phyloP scores from a whole-genome alignment of 768 basidiomycete genomes.

The Clitopilus passeckerianus region DNA sequence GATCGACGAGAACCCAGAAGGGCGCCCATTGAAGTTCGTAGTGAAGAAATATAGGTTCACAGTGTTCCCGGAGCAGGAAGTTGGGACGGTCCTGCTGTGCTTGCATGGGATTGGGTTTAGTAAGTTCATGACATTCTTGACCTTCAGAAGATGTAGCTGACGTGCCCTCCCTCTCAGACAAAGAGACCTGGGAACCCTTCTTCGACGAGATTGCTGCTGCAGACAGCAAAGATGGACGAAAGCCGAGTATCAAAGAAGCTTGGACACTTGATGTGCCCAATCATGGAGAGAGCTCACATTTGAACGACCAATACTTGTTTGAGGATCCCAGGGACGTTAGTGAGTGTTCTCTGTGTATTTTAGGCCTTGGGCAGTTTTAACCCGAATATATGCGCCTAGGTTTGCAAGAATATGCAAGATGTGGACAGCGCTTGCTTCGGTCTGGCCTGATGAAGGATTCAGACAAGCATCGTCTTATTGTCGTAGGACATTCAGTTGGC shows the following conservation, averaged over 20 bases:
- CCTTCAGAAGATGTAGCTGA: not conserved
- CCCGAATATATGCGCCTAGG: not conserved
- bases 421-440: not conserved
- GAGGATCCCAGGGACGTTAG: constrained; percentile 10
- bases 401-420: not conserved
- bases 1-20: not conserved
- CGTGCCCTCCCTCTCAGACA: not conserved
- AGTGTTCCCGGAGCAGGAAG: not conserved
- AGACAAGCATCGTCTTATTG: constrained; percentile 6
- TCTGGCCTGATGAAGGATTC: not conserved
- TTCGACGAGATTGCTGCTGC: not conserved
- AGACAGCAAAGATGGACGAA: not conserved
- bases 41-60: not conserved
- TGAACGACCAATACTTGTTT: constrained; percentile 19
- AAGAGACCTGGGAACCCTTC: constrained; percentile 6
- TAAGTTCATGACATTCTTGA: not conserved
- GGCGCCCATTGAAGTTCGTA: not conserved
- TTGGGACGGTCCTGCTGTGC: not conserved
- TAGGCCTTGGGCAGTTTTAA: not conserved
- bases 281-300: constrained; percentile 21
- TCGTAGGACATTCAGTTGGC: constrained; percentile 16
- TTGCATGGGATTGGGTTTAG: constrained; percentile 3
- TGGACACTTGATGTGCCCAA: constrained; percentile 26
- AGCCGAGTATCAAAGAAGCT: constrained; percentile 15
- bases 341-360: constrained; percentile 5